Evolutionary conservation across 768 basidiomycete species (phyloP).

Genomic region (Auricularia sp.): DNA sequence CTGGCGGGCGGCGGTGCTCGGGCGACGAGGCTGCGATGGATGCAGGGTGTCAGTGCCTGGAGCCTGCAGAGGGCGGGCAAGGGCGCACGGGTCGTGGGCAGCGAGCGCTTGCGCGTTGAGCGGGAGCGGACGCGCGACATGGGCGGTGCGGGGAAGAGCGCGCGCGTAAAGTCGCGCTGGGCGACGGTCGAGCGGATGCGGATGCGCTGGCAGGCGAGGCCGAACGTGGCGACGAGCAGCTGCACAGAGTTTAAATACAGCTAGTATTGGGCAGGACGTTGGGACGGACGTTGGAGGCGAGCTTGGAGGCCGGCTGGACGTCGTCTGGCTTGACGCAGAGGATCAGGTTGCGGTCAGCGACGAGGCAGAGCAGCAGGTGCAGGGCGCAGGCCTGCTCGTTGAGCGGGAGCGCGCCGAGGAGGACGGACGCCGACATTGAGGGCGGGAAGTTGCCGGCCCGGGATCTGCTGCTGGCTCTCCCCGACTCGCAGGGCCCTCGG

Average conservation of each 20-base stretch:
- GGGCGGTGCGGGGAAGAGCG: slow-evolving; percentile 25
- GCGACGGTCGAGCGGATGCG: slow-evolving; percentile 29
- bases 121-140: slow-evolving; percentile 7
- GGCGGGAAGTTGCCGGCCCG: slow-evolving; percentile 25
- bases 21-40: slow-evolving; percentile 19
- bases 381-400: slow-evolving; percentile 43
- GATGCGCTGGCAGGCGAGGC: slow-evolving; percentile 45
- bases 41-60: no score
- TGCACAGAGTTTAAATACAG: slow-evolving; percentile 19
- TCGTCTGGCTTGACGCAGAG: slow-evolving; percentile 59
- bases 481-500: slow-evolving; percentile 1
- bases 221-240: slow-evolving; percentile 53
- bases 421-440: slow-evolving; percentile 34
- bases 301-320: slow-evolving; percentile 43
- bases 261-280: slow-evolving; percentile 3
- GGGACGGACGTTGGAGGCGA: slow-evolving; percentile 44
- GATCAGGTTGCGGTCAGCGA: slow-evolving; percentile 55
- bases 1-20: slow-evolving; percentile 25
- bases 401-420: slow-evolving; percentile 39
- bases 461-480: not conserved
- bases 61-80: not conserved
- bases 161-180: slow-evolving; percentile 24
- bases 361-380: slow-evolving; percentile 30
- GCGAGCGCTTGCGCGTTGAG: slow-evolving; percentile 13
- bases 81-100: slow-evolving; percentile 10